Percentiles rank a stretch among this genome's conserved stretches.
These are phyloP conservation scores for Barnettozyma botsteinii DNA, from an alignment of 805 yeast genomes.

Conservation along the genomic window DNA sequence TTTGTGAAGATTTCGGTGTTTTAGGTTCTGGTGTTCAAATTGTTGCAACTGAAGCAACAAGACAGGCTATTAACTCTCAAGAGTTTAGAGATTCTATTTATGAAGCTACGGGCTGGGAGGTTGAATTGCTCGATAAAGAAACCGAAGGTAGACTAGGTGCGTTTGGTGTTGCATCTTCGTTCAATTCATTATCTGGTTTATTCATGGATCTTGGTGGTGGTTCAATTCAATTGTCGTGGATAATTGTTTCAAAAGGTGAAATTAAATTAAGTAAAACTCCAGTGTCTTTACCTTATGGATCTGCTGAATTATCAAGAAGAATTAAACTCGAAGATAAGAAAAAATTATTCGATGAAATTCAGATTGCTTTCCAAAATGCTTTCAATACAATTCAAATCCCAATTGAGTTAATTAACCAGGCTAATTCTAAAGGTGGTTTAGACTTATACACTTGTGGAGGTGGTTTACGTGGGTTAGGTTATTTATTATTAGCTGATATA, in stretches of 20 bases:
- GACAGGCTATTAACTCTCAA: conserved; percentile 60
- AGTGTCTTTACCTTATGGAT: conserved; percentile 67
- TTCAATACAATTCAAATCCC: conserved; percentile 49
- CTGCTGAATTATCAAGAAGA: conserved; percentile 58
- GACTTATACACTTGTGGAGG: conserved; percentile 68
- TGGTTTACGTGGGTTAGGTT: conserved; percentile 67
- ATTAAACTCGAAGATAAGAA: conserved; percentile 45
- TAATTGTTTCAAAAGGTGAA: conserved; percentile 49
- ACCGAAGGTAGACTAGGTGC: conserved; percentile 67
- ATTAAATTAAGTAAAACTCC: conserved; percentile 51
- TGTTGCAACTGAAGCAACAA: conserved; percentile 70
- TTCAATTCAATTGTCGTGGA: conserved; percentile 65
- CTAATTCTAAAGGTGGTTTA: conserved; percentile 52
- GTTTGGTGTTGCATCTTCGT: conserved; percentile 70
- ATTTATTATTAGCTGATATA: conserved; percentile 45
- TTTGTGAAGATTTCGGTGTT: conserved; percentile 73
- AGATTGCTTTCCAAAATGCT: conserved; percentile 44
- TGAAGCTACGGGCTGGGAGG: conserved; percentile 62
- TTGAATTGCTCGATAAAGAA: conserved; percentile 50
- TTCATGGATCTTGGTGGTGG: conserved; percentile 76
- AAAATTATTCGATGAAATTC: conserved; percentile 47
- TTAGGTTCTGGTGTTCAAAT: conserved; percentile 53
- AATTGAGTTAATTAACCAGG: conserved; percentile 41
- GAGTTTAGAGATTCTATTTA: conserved; percentile 51
- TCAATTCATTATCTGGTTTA: conserved; percentile 58